Evolutionary conservation across 1,284 basidiomycete species (phyloP).

Genomic region (Apiotrichum veenhuisii): DNA sequence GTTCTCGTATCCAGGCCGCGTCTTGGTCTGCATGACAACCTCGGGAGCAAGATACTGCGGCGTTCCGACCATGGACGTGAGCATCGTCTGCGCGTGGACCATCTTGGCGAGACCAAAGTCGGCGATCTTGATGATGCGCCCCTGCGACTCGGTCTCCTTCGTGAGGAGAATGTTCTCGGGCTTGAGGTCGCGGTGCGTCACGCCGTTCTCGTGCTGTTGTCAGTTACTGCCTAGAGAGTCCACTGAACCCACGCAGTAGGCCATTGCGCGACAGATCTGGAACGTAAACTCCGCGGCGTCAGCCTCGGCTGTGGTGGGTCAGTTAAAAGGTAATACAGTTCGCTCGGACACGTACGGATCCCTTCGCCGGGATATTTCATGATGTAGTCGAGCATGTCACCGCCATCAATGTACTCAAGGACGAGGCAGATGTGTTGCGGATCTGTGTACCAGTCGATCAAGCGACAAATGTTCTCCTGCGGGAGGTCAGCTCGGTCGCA

Average conservation of each 20-base stretch:
- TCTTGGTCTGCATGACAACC: slow-evolving; percentile 67
- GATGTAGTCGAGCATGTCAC: slow-evolving; percentile 82
- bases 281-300: slow-evolving; percentile 39
- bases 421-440: slow-evolving; percentile 60
- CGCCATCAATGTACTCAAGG: slow-evolving; percentile 66
- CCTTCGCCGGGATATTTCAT: slow-evolving; percentile 54
- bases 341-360: slow-evolving; percentile 55
- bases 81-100: slow-evolving; percentile 42
- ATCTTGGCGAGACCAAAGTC: slow-evolving; percentile 92
- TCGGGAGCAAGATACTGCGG: slow-evolving; percentile 49
- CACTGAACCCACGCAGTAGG: slow-evolving; percentile 40
- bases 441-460: slow-evolving; percentile 73
- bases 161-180: slow-evolving; percentile 58
- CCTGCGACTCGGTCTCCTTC: slow-evolving; percentile 25
- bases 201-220: slow-evolving; percentile 40
- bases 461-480: slow-evolving; percentile 69
- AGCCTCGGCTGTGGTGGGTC: slow-evolving; percentile 40
- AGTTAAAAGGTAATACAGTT: not conserved
- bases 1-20: slow-evolving; percentile 67
- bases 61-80: slow-evolving; percentile 50
- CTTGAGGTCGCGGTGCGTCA: slow-evolving; percentile 88
- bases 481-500: not conserved
- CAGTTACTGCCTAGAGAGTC: not conserved
- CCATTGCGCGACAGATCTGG: slow-evolving; percentile 50
- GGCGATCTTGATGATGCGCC: slow-evolving; percentile 57